Percentiles rank a stretch among this genome's conserved stretches.
phyloP scores from a whole-genome alignment of 331 rosid species.

The Malus hybrid region DNA sequence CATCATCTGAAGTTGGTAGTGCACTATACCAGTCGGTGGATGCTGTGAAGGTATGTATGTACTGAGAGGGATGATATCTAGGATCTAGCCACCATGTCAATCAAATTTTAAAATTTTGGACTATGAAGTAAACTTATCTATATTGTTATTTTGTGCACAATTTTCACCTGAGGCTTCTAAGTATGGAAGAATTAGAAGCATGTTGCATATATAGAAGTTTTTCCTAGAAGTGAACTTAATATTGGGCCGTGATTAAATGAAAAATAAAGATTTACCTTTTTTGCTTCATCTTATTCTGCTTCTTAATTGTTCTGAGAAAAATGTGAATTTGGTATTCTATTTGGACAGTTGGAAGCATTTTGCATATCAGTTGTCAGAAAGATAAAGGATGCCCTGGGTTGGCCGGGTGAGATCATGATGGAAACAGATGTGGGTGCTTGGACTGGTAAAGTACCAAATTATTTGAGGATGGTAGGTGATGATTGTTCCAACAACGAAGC shows the following conservation, averaged over 20 bases:
- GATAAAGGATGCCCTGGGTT: constrained; percentile 59
- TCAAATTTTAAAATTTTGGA: not conserved
- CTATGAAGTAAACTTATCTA: not conserved
- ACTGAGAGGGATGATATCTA: not conserved
- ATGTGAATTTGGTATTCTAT: constrained; percentile 4
- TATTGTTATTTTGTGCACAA: not conserved
- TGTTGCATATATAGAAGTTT: not conserved
- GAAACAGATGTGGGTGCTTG: constrained; percentile 61
- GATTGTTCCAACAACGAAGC: constrained; percentile 26
- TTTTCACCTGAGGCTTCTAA: not conserved
- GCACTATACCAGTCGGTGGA: constrained; percentile 33
- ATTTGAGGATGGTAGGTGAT: constrained; percentile 35
- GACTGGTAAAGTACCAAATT: constrained; percentile 72
- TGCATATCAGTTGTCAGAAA: constrained; percentile 47
- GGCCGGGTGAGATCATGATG: constrained; percentile 51
- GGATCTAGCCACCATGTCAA: not conserved
- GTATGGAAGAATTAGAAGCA: not conserved
- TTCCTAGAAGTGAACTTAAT: not conserved
- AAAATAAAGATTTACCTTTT: not conserved
- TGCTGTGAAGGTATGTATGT: constrained; percentile 40
- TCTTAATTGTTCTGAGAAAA: not conserved
- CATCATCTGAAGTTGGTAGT: constrained; percentile 43
- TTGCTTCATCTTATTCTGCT: not conserved
- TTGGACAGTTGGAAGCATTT: constrained; percentile 58
- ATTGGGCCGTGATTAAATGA: not conserved